Conservation (phyloP, 768 basidiomycete species). For the Macrocybe gigantea region DNA sequence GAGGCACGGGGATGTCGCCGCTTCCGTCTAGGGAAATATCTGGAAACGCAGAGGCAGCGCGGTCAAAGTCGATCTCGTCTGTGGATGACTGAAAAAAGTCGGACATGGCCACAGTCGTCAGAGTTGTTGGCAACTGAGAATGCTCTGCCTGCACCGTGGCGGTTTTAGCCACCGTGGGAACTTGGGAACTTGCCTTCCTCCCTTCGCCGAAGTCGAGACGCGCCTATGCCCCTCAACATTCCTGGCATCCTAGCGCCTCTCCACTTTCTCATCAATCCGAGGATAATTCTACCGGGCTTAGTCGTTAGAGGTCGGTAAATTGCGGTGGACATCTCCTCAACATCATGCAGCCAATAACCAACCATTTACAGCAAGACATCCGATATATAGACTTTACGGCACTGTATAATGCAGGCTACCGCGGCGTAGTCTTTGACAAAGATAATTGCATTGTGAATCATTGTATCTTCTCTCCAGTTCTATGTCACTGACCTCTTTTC, state of each 20-base stretch:
- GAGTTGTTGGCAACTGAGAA: constrained; percentile 6
- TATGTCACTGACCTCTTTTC: not conserved
- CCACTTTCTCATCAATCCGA: constrained; percentile 63
- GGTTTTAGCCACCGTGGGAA: constrained; percentile 15
- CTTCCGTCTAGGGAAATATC: constrained; percentile 74
- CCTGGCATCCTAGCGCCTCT: constrained; percentile 66
- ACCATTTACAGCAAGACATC: constrained; percentile 62
- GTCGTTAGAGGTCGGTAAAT: constrained; percentile 53
- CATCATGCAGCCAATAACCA: constrained; percentile 7
- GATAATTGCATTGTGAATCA: constrained; percentile 87
- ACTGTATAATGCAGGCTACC: constrained; percentile 70
- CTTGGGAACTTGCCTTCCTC: not conserved
- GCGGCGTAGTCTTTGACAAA: constrained; percentile 94
- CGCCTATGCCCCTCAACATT: constrained; percentile 66
- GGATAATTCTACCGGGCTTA: constrained; percentile 62
- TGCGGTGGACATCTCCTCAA: too few relatives aligned
- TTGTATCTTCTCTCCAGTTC: not conserved
- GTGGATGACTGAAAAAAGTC: constrained; percentile 24
- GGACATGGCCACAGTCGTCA: constrained; percentile 14
- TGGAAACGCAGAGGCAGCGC: constrained; percentile 78
- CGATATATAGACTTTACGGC: constrained; percentile 76
- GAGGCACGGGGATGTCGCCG: constrained; percentile 42
- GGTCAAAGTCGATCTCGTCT: constrained; percentile 76
- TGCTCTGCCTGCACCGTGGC: not conserved
- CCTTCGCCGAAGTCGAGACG: not conserved